Conservation (phyloP, 495 filamentous ascomycete species). For the Annulohypoxylon moriforme region DNA sequence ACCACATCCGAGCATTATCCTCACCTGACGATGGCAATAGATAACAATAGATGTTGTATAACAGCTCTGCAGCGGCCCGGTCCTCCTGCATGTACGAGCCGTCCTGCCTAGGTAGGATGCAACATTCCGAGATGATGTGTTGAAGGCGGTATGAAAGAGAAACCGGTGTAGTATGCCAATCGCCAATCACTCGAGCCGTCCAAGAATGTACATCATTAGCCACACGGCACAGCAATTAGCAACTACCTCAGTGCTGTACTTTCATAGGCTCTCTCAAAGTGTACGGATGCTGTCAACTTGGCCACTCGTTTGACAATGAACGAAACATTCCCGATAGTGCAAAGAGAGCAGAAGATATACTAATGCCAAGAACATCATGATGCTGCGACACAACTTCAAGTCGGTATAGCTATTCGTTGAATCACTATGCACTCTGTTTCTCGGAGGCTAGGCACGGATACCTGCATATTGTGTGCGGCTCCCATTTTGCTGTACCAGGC, state of each 20-base stretch:
- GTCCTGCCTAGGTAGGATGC: background rate
- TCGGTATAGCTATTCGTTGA: too few species aligned
- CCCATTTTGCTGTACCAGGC: too few species aligned
- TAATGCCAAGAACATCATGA: background rate
- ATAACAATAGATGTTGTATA: conserved; percentile 4
- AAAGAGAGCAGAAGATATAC: background rate
- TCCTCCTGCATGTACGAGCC: conserved; percentile 4
- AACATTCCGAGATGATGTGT: background rate
- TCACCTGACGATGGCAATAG: conserved; percentile 19
- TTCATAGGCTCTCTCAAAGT: too few species aligned
- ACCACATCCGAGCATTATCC: background rate
- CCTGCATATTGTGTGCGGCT: too few species aligned
- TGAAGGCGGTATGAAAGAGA: background rate
- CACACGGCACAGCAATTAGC: background rate
- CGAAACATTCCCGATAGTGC: background rate
- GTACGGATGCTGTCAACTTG: background rate
- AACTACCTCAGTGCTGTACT: too few species aligned
- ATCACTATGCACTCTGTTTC: too few species aligned
- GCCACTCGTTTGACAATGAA: background rate
- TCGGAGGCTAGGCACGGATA: too few species aligned
- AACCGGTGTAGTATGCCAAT: background rate
- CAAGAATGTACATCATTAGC: background rate
- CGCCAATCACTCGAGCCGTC: conserved; percentile 10
- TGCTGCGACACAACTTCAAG: background rate
- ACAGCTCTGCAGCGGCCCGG: background rate